A percentile compares a stretch with the other conserved stretches of the same genome.
Evolutionary conservation across 768 basidiomycete genomes (phyloP).

Genomic region (Stropharia rugosoannulata): DNA sequence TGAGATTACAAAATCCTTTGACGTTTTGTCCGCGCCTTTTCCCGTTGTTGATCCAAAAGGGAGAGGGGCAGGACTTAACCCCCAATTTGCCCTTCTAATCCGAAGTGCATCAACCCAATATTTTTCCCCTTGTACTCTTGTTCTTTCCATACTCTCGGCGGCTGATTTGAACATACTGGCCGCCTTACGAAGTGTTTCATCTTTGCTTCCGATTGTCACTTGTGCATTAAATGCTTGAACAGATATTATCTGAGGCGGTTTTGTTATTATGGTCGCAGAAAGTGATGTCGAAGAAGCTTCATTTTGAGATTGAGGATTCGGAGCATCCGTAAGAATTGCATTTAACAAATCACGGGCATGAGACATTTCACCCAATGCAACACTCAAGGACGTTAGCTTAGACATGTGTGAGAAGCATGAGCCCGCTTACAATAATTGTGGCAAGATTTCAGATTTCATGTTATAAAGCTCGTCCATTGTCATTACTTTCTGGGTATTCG

Average conservation of each 20-base stretch:
- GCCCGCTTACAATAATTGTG: conserved; percentile 67
- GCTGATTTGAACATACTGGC: conserved; percentile 69
- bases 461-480: conserved; percentile 69
- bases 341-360: conserved; percentile 71
- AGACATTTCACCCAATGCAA: conserved; percentile 78
- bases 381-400: conserved; percentile 34
- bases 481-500: conserved; percentile 48
- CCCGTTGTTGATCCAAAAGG: conserved; percentile 68
- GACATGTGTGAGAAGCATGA: not conserved
- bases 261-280: conserved; percentile 64
- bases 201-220: conserved; percentile 74
- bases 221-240: conserved; percentile 74
- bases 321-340: conserved; percentile 45
- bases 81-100: conserved; percentile 77
- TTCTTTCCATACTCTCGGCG: conserved; percentile 65
- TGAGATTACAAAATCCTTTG: conserved; percentile 78
- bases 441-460: conserved; percentile 71
- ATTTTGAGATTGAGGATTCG: conserved; percentile 17
- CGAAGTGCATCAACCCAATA: conserved; percentile 85
- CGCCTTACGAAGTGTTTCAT: conserved; percentile 75
- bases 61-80: conserved; percentile 75
- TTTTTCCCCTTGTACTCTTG: conserved; percentile 59
- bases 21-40: conserved; percentile 77
- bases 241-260: conserved; percentile 63
- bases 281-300: conserved; percentile 29